phyloP scores from a whole-genome alignment of 352 stramenopile species.

The Phytophthora niederhauseri region DNA sequence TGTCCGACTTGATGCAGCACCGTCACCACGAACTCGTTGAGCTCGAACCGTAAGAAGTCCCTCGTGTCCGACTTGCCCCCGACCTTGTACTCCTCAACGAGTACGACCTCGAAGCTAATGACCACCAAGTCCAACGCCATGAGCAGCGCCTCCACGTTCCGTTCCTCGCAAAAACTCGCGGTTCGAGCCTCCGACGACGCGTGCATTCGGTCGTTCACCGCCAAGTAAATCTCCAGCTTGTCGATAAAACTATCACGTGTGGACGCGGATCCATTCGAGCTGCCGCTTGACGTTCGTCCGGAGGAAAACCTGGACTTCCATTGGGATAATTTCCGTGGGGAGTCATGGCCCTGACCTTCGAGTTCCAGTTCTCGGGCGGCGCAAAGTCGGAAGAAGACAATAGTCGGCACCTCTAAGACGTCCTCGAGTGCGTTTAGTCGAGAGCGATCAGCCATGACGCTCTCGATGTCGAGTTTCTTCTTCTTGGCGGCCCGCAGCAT shows the following conservation, averaged over 20 bases:
- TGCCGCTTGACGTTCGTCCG: slow-evolving; percentile 31
- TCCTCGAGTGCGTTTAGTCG: slow-evolving; percentile 73
- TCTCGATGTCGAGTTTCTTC: slow-evolving; percentile 62
- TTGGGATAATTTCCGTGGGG: slow-evolving; percentile 63
- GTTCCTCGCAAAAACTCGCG: slow-evolving; percentile 48
- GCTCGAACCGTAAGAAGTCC: slow-evolving; percentile 74
- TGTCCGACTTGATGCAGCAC: slow-evolving; percentile 59
- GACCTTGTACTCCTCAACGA: slow-evolving; percentile 37
- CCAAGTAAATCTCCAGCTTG: slow-evolving; percentile 58
- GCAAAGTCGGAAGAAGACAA: slow-evolving; percentile 85
- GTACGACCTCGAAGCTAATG: slow-evolving; percentile 55
- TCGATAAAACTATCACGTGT: slow-evolving; percentile 36
- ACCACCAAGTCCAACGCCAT: slow-evolving; percentile 73
- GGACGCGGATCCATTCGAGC: slow-evolving; percentile 1
- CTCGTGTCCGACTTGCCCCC: slow-evolving; percentile 42
- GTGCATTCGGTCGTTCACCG: slow-evolving; percentile 67
- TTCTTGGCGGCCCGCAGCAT: slow-evolving; percentile 63
- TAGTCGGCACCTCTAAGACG: slow-evolving; percentile 70
- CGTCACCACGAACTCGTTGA: slow-evolving; percentile 67
- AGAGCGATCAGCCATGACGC: slow-evolving; percentile 49
- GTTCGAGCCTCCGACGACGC: slow-evolving; percentile 53
- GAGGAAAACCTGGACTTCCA: slow-evolving; percentile 77
- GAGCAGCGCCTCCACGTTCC: slow-evolving; percentile 59
- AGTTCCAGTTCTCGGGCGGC: slow-evolving; percentile 67
- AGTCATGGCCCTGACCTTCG: slow-evolving; percentile 70